Evolutionary conservation across 2,329 filamentous ascomycete species (phyloP).

Genomic region (Cytospora leucostoma): DNA sequence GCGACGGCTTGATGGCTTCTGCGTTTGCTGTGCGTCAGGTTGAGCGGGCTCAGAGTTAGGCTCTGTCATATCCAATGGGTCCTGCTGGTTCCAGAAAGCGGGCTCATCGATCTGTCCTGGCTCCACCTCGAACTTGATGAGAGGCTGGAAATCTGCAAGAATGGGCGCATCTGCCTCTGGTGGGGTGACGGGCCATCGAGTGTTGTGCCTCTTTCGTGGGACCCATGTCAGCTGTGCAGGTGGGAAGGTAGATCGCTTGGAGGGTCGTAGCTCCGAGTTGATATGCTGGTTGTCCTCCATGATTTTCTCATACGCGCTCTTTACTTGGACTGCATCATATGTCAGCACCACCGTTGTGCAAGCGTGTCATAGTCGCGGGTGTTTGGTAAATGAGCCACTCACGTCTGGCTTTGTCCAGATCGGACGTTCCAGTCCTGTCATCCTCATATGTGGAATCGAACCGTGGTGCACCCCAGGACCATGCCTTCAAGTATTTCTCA

Average conservation of each 20-base stretch:
- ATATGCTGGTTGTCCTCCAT: conserved; percentile 17
- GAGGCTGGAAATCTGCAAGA: conserved; percentile 32
- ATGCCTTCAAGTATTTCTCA: conserved; percentile 36
- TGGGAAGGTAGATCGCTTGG: conserved; percentile 11
- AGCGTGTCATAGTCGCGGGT: background rate
- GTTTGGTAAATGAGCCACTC: conserved; percentile 5
- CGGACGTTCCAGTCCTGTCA: conserved; percentile 22
- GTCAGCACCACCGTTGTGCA: background rate
- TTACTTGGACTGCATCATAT: conserved; percentile 11
- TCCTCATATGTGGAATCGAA: conserved; percentile 33
- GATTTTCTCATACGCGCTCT: conserved; percentile 18
- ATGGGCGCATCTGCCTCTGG: conserved; percentile 23
- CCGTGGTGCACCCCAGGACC: conserved; percentile 35
- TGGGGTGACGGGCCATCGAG: conserved; percentile 36
- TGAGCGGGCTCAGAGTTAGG: background rate
- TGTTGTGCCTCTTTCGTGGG: conserved; percentile 38
- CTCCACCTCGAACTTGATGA: conserved; percentile 30
- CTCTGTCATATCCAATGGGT: background rate
- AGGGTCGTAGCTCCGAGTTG: background rate
- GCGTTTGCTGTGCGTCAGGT: background rate
- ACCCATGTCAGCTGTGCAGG: conserved; percentile 30
- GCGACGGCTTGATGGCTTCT: conserved; percentile 4
- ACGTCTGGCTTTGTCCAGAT: conserved; percentile 34
- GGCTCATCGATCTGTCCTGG: conserved; percentile 8
- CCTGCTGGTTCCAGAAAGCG: background rate